phyloP scores from a whole-genome alignment of 139 green algal species.

The Gonium pectorale region DNA sequence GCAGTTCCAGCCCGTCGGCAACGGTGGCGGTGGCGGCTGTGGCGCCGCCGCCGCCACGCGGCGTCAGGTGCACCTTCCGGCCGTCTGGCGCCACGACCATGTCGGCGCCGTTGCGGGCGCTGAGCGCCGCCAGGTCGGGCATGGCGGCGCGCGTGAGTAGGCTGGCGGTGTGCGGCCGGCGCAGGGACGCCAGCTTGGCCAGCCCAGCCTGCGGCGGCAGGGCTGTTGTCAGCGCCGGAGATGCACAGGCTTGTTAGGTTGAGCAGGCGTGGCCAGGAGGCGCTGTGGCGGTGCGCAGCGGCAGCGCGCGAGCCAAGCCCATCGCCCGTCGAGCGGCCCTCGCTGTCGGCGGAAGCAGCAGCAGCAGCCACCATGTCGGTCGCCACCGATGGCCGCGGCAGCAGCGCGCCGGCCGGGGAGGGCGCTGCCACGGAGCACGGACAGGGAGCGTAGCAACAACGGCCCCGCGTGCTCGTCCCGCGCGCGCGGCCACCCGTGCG shows the following conservation, averaged over 20 bases:
- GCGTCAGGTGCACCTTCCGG: background rate
- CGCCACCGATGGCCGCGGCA: too few species aligned
- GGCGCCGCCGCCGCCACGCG: too few species aligned
- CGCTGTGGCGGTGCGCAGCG: background rate
- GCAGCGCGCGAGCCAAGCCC: too few species aligned
- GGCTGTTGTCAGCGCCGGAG: background rate
- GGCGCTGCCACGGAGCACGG: too few species aligned
- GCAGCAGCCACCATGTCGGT: too few species aligned
- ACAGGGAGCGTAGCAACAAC: too few species aligned
- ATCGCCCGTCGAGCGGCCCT: too few species aligned
- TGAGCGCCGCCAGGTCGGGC: slow-evolving; percentile 1
- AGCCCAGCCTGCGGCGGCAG: background rate
- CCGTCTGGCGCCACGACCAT: slow-evolving; percentile 10
- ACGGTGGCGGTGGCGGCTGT: background rate
- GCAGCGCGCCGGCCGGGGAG: too few species aligned
- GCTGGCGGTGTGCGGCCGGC: background rate
- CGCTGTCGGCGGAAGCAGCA: too few species aligned
- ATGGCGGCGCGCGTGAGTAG: background rate
- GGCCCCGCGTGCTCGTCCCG: too few species aligned
- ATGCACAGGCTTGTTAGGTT: background rate
- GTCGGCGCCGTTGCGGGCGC: background rate
- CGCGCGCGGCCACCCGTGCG: too few species aligned
- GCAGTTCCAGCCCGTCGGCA: background rate
- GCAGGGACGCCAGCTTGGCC: background rate
- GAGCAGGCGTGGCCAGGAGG: slow-evolving; percentile 17